Evolutionary conservation across 2,329 filamentous ascomycete genomes (phyloP).

Genomic region (Alternaria consortialis): DNA sequence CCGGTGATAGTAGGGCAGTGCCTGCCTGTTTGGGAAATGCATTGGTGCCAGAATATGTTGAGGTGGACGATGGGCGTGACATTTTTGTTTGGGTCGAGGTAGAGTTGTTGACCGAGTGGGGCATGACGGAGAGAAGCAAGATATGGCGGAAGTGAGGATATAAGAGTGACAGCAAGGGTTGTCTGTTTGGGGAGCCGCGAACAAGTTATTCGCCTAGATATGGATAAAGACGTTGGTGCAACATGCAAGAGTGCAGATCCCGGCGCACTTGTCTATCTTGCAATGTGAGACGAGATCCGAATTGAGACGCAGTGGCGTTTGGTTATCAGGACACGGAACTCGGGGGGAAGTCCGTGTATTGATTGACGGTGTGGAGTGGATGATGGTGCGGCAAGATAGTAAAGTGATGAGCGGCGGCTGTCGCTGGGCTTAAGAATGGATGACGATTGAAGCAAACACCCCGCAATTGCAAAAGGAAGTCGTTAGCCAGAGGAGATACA

Average conservation of each 20-base stretch:
- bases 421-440: not conserved
- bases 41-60: constrained; percentile 42
- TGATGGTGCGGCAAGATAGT: constrained; percentile 5
- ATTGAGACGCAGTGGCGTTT: constrained; percentile 8
- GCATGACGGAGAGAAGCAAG: constrained; percentile 34
- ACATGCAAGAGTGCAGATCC: constrained; percentile 28
- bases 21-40: constrained; percentile 49
- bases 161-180: constrained; percentile 18
- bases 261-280: constrained; percentile 20
- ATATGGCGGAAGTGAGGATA: constrained; percentile 19
- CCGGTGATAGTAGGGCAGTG: constrained; percentile 40
- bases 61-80: constrained; percentile 50
- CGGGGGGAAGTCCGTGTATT: constrained; percentile 7
- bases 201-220: constrained; percentile 39
- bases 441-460: constrained; percentile 4
- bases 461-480: constrained; percentile 1
- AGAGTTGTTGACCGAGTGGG: constrained; percentile 47
- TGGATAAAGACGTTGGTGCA: constrained; percentile 36
- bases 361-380: constrained; percentile 5
- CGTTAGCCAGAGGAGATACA: not conserved
- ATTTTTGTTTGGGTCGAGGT: constrained; percentile 45
- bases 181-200: constrained; percentile 38
- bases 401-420: constrained; percentile 1
- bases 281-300: constrained; percentile 20
- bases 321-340: constrained; percentile 17